Percentiles rank a stretch among this genome's conserved stretches.
Conservation (phyloP, 75 land plant genomes). For the Picea glauca region DNA sequence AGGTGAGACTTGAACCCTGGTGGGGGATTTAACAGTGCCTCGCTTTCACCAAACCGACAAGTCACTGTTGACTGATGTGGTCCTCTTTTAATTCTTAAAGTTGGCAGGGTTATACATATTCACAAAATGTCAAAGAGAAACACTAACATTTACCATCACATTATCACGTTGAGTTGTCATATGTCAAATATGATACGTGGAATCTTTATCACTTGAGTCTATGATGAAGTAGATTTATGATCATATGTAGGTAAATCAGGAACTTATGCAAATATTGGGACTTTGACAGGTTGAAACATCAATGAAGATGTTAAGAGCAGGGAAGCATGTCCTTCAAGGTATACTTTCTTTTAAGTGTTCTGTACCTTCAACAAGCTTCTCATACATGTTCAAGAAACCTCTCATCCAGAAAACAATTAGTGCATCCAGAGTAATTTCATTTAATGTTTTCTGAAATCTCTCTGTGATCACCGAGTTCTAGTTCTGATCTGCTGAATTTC, state of each 20-base stretch:
- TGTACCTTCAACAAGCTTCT: not conserved
- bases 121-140: not conserved
- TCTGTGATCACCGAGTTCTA: not conserved
- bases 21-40: too few species aligned
- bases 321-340: conserved; percentile 99
- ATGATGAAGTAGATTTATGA: not conserved
- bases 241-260: not conserved
- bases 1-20: too few species aligned
- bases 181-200: not conserved
- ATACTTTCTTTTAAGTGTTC: conserved; percentile 9
- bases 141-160: not conserved
- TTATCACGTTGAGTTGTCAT: not conserved
- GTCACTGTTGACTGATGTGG: too few species aligned
- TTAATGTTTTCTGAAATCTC: not conserved
- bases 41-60: too few species aligned
- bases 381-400: not conserved
- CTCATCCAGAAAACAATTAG: not conserved
- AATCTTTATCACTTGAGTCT: not conserved
- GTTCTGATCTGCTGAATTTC: not conserved
- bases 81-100: not conserved
- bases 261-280: not conserved
- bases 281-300: conserved; percentile 71
- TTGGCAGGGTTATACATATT: not conserved
- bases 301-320: conserved; percentile 64
- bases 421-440: not conserved